A percentile compares a stretch with the other conserved stretches of the same genome.
Evolutionary conservation across 805 yeast species (phyloP).

Genomic region (Debaryomyces castellii): DNA sequence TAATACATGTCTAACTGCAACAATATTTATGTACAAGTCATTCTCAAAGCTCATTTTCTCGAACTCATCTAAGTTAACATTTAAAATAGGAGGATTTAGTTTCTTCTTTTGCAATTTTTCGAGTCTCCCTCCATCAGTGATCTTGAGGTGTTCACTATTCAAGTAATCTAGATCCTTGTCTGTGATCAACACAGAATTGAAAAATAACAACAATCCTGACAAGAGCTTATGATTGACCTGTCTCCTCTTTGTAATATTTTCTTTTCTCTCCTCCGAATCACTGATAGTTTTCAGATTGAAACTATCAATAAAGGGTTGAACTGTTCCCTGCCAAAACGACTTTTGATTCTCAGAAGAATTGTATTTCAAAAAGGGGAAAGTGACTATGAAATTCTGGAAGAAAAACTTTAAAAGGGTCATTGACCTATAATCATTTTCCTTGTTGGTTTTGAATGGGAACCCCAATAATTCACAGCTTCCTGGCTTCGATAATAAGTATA

Average conservation of each 20-base stretch:
- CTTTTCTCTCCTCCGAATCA: constrained; percentile 72
- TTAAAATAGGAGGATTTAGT: background rate
- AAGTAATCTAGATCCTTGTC: constrained; percentile 54
- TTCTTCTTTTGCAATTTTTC: constrained; percentile 24
- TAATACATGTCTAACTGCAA: constrained; percentile 53
- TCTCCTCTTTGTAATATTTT: constrained; percentile 60
- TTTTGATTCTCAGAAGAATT: constrained; percentile 45
- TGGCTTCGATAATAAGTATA: constrained; percentile 56
- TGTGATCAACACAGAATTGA: constrained; percentile 73
- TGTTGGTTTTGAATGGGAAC: constrained; percentile 61
- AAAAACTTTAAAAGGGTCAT: constrained; percentile 73
- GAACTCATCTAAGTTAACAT: constrained; percentile 8
- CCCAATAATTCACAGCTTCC: constrained; percentile 71
- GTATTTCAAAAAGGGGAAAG: constrained; percentile 72
- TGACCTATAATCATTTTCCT: constrained; percentile 18
- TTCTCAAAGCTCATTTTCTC: constrained; percentile 43
- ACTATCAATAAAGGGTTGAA: constrained; percentile 80
- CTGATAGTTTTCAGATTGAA: constrained; percentile 73
- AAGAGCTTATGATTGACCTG: constrained; percentile 61
- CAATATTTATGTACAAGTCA: constrained; percentile 63
- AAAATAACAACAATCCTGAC: constrained; percentile 62
- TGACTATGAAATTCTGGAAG: constrained; percentile 57
- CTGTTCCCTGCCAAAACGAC: constrained; percentile 71
- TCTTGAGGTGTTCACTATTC: constrained; percentile 28
- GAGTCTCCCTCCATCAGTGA: constrained; percentile 36